Base-by-base conservation (phyloP, 2,329 filamentous ascomycete genomes). In the Chrysoporthe puriensis region DNA sequence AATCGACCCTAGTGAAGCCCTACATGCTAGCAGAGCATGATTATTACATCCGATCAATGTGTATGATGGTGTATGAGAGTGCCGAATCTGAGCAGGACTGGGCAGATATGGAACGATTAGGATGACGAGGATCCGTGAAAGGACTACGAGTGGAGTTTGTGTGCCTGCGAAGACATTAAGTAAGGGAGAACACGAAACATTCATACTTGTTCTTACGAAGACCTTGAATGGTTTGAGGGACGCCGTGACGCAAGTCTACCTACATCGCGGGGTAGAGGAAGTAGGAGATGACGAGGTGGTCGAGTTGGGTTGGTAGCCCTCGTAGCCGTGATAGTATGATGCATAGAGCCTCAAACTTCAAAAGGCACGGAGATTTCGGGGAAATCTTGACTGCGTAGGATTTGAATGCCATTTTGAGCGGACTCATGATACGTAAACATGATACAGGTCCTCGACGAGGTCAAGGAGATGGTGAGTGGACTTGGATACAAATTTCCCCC, bases 161-260 rank as follows among this genome's bases (percentile, higher is more conserved):
- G 1, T 85, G 84, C 2, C 85, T 85, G 0, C 77, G 88, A 64
- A 79, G 83, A 46, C 71, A 73, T 6, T 74, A 73, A 46, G 69
- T 81, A 14, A 70, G 72, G 0, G 70, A 71, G 9, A 75, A 76
- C 1, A 74, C 80, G 54, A 89, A 89, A 78, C 81, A 83, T 74
- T 85, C 82, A 60, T 88, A 84, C 68, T 73, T 74, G 18, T 26
- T 26, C 74, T 89, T 5, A 74, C 78, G 14, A 82, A 84, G 50
- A 80, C 81, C 0, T 77, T 81, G 34, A 69, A 79, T 18, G 61
- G n/a, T n/a, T 44, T 40, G 76, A 74, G 75, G 11, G 80, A 80
- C 40, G 77, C 76, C 54, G 77, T 88, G 9, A 80, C 81, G 11
- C 86, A 89, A 73, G 78, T 85, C 57, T 89, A 88, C 58, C 5